Evolutionary conservation across 2,329 filamentous ascomycete genomes (phyloP).

Genomic region (Thielaviopsis cerberus): DNA sequence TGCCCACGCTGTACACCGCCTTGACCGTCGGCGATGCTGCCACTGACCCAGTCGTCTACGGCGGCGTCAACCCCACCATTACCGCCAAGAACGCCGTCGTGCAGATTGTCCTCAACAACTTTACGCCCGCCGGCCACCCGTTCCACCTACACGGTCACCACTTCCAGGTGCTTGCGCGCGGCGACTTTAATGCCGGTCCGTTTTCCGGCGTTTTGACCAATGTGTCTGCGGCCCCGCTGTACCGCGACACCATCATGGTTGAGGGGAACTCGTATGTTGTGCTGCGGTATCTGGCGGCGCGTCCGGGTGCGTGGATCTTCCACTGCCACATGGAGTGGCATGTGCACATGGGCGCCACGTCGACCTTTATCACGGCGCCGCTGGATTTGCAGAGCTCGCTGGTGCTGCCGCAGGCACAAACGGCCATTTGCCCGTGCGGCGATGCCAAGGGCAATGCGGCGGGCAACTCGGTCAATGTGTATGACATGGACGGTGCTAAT

Average conservation of each 20-base stretch:
- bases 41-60: constrained; percentile 24
- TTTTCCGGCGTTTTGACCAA: constrained; percentile 18
- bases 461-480: constrained; percentile 32
- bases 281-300: constrained; percentile 26
- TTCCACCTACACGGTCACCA: constrained; percentile 38
- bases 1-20: constrained; percentile 55
- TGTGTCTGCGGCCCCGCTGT: constrained; percentile 22
- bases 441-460: constrained; percentile 38
- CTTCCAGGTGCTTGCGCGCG: constrained; percentile 29
- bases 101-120: constrained; percentile 33
- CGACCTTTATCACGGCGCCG: constrained; percentile 21
- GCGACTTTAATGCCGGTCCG: constrained; percentile 13
- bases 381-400: constrained; percentile 28
- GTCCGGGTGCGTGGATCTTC: constrained; percentile 29
- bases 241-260: constrained; percentile 31
- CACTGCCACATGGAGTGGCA: constrained; percentile 40
- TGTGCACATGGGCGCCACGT: constrained; percentile 27
- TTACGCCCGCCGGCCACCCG: constrained; percentile 30
- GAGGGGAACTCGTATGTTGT: constrained; percentile 29
- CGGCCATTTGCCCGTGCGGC: constrained; percentile 20
- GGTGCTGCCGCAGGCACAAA: constrained; percentile 27
- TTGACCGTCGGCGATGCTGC: constrained; percentile 34
- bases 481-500: constrained; percentile 26
- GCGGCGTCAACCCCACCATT: constrained; percentile 24
- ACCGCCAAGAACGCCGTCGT: constrained; percentile 22